These are phyloP conservation scores for Mycena latifolia DNA, from an alignment of 768 basidiomycete species.

Conservation along the genomic window DNA sequence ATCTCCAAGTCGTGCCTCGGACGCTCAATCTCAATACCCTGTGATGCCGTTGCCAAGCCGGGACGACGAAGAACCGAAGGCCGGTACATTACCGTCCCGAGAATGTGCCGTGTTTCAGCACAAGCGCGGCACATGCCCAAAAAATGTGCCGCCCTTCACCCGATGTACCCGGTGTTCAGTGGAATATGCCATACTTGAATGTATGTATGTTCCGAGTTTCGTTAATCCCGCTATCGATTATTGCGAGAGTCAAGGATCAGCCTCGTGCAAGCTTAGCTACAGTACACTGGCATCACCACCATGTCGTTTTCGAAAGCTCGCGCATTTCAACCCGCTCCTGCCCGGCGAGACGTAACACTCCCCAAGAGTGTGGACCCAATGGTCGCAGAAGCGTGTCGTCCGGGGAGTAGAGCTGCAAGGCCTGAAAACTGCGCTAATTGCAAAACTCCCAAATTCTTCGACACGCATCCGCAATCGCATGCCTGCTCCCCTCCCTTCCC, in stretches of 20 bases:
- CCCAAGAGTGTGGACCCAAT: no score
- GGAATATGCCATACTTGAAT: slow-evolving; percentile 6
- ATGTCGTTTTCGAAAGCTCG: no score
- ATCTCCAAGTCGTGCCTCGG: slow-evolving; percentile 1
- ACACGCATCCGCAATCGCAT: no score
- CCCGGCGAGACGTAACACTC: no score
- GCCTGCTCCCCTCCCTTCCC: no score
- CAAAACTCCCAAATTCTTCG: no score
- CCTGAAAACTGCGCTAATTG: no score
- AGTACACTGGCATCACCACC: no score
- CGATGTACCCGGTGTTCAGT: slow-evolving; percentile 7
- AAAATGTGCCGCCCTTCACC: slow-evolving; percentile 10
- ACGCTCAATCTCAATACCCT: background rate
- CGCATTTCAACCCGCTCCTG: no score
- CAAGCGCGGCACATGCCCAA: slow-evolving; percentile 9
- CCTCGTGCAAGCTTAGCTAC: slow-evolving; percentile 4
- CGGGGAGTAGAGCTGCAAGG: no score
- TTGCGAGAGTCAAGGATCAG: slow-evolving; percentile 3
- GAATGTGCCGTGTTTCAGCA: slow-evolving; percentile 5
- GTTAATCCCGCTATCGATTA: background rate
- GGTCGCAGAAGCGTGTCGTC: no score
- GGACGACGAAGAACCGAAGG: slow-evolving; percentile 4
- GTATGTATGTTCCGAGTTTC: slow-evolving; percentile 4
- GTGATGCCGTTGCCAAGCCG: slow-evolving; percentile 1
- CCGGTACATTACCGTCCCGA: slow-evolving; percentile 7